These are phyloP conservation scores for Colletotrichum navitas DNA, from an alignment of 2,329 filamentous ascomycete genomes.

Conservation along the genomic window DNA sequence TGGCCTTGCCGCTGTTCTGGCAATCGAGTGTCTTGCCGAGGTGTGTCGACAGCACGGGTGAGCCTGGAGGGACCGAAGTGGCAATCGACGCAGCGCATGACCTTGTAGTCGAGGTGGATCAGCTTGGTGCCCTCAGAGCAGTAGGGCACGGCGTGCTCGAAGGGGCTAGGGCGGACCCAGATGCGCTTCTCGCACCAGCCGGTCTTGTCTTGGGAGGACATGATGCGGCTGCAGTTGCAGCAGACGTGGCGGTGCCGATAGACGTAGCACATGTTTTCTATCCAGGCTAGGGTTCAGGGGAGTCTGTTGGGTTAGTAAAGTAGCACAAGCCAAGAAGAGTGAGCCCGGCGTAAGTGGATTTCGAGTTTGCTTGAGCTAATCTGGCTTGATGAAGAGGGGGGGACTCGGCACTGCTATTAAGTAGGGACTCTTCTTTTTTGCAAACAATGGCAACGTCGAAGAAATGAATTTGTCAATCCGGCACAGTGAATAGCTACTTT, in stretches of 20 bases:
- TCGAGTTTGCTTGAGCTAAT: not conserved
- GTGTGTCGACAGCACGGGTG: not conserved
- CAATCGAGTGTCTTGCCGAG: not conserved
- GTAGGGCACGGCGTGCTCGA: not conserved
- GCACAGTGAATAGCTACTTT: not conserved
- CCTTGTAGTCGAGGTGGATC: not conserved
- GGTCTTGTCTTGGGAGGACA: not conserved
- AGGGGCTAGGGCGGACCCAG: not conserved
- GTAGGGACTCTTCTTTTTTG: not conserved
- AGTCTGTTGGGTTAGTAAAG: not conserved
- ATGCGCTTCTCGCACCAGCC: not conserved
- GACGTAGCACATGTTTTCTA: not conserved
- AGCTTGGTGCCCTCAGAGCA: not conserved
- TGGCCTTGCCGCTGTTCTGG: not conserved
- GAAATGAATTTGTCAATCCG: no score
- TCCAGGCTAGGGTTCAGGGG: no score
- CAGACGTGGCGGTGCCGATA: constrained; percentile 6
- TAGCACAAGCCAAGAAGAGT: not conserved
- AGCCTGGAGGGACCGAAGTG: not conserved
- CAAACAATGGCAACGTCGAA: no score
- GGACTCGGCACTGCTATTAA: not conserved
- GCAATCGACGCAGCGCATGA: not conserved
- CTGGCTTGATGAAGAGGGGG: not conserved
- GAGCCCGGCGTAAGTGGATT: not conserved
- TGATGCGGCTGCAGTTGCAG: not conserved